A percentile compares a stretch with the other conserved stretches of the same genome.
Evolutionary conservation across 2,329 filamentous ascomycete genomes (phyloP).

Genomic region (Aspergillus fumigatiaffinis): DNA sequence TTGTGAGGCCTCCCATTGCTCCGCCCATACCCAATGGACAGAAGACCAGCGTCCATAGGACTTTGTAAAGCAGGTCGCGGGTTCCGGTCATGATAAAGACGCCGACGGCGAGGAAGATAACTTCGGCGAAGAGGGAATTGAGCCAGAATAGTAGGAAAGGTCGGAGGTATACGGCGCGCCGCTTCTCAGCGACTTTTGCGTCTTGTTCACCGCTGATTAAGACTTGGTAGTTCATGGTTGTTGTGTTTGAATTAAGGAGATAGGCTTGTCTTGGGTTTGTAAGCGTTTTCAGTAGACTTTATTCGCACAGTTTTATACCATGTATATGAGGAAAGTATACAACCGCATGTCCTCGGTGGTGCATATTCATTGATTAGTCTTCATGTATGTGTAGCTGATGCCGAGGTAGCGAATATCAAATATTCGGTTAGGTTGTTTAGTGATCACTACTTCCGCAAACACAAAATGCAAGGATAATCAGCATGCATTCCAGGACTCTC

Average conservation of each 20-base stretch:
- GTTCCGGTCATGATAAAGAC: conserved; percentile 10
- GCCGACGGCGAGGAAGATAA: conserved; percentile 9
- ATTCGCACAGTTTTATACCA: background rate
- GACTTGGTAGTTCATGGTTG: background rate
- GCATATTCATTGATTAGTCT: background rate
- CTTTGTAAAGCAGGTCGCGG: conserved; percentile 10
- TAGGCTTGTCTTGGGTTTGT: background rate
- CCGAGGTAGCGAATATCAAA: background rate
- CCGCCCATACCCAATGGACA: conserved; percentile 14
- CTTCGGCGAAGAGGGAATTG: conserved; percentile 8
- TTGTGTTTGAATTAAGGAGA: background rate
- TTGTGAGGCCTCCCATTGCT: conserved; percentile 9
- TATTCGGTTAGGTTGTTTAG: no score
- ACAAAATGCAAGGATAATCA: no score
- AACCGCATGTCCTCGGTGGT: background rate
- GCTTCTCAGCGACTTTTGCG: conserved; percentile 1
- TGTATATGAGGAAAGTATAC: background rate
- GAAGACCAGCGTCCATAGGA: conserved; percentile 12
- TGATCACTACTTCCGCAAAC: no score
- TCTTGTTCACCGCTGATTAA: background rate
- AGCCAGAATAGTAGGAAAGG: conserved; percentile 12
- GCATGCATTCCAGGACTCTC: no score
- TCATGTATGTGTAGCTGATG: background rate
- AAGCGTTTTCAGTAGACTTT: background rate
- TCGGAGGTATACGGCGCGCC: conserved; percentile 7